phyloP scores from a whole-genome alignment of 1,284 basidiomycete genomes.

The Cronartium quercuum region DNA sequence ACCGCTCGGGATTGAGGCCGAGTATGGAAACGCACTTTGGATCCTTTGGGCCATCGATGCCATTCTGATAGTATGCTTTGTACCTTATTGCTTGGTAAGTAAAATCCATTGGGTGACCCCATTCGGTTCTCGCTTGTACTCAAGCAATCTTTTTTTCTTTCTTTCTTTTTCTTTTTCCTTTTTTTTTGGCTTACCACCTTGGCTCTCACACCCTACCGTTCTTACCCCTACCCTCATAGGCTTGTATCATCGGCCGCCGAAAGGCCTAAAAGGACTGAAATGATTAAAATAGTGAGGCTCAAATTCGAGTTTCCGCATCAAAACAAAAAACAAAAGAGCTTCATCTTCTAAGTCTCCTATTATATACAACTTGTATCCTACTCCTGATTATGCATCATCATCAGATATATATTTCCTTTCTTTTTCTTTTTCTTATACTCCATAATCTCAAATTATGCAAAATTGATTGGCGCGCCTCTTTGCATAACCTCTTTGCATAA shows the following conservation, averaged over 20 bases:
- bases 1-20: constrained; percentile 1
- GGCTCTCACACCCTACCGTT: neutral
- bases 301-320: neutral
- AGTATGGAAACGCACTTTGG: constrained; percentile 32
- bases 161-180: neutral
- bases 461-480: no score
- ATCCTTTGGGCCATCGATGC: constrained; percentile 19
- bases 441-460: neutral
- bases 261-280: neutral
- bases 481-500: no score
- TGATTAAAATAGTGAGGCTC: neutral
- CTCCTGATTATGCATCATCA: neutral
- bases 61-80: neutral
- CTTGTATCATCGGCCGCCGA: neutral
- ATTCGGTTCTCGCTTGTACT: no score
- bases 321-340: neutral
- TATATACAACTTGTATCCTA: neutral
- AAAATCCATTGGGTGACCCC: no score
- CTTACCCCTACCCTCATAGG: neutral
- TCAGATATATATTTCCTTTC: neutral
- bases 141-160: no score
- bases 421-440: neutral
- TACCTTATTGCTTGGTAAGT: constrained; percentile 14
- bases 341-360: neutral
- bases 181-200: neutral